Evolutionary conservation across 257 asterid species (phyloP).

Genomic region (Voacanga thouarsii): DNA sequence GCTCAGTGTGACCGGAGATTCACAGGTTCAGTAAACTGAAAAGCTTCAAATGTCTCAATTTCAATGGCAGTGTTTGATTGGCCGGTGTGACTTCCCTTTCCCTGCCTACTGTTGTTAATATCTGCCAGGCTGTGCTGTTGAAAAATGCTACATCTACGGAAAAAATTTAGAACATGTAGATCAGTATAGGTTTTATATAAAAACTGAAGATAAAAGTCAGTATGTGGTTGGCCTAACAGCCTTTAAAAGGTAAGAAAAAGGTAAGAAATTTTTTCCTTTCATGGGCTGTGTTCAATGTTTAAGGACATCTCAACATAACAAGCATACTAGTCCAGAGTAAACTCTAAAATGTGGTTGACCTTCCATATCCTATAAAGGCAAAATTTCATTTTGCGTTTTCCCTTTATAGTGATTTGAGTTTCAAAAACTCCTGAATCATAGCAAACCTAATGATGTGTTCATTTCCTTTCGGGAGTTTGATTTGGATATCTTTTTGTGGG

Average conservation of each 20-base stretch:
- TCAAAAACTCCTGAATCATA: not conserved
- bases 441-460: not conserved
- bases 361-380: not conserved
- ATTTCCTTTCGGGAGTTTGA: not conserved
- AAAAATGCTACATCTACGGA: not conserved
- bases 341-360: not conserved
- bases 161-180: not conserved
- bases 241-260: not conserved
- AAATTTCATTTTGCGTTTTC: not conserved
- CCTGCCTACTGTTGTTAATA: not conserved
- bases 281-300: not conserved
- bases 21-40: not conserved
- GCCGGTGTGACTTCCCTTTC: not conserved
- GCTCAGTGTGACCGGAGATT: not conserved
- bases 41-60: not conserved
- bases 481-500: not conserved
- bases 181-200: not conserved
- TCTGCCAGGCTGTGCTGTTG: not conserved
- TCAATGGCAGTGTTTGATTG: not conserved
- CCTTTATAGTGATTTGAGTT: not conserved
- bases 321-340: not conserved
- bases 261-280: not conserved
- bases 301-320: not conserved
- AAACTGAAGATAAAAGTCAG: not conserved
- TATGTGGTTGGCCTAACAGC: not conserved